Conservation (phyloP, 768 basidiomycete genomes). For the Russula virescens region DNA sequence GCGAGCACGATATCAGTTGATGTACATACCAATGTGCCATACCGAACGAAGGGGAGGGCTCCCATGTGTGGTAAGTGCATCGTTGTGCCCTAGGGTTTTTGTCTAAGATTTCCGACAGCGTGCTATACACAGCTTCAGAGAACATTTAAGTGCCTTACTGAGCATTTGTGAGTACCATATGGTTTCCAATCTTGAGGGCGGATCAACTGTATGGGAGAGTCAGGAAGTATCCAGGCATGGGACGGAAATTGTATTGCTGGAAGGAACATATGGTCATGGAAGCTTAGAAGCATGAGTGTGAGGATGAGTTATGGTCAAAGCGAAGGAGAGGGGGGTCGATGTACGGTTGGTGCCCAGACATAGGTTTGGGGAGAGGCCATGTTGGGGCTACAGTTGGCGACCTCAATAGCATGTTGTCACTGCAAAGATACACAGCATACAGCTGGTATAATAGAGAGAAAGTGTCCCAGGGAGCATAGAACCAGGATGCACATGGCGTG, state of each 20-base stretch:
- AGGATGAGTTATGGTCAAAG: conserved; percentile 8
- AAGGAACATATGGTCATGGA: conserved; percentile 14
- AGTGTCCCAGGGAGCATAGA: too few species aligned
- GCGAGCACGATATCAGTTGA: conserved; percentile 64
- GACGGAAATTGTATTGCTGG: conserved; percentile 18
- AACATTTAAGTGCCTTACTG: conserved; percentile 31
- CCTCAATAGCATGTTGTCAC: too few species aligned
- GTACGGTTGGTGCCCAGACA: too few species aligned
- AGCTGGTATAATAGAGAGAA: too few species aligned
- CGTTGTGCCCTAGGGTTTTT: conserved; percentile 82
- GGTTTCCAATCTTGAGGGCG: conserved; percentile 82
- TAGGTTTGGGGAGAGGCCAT: too few species aligned
- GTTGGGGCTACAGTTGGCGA: too few species aligned
- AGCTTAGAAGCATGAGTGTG: conserved; percentile 10
- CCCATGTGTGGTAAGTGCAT: conserved; percentile 86
- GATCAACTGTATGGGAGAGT: conserved; percentile 7
- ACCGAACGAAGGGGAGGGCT: conserved; percentile 86
- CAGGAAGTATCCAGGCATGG: conserved; percentile 21
- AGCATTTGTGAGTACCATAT: too few species aligned
- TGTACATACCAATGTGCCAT: conserved; percentile 73
- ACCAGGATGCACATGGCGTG: too few species aligned
- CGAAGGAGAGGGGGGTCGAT: conserved; percentile 23
- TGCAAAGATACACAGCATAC: too few species aligned
- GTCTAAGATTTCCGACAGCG: conserved; percentile 81
- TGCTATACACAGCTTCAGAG: conserved; percentile 39